These are phyloP conservation scores for Tetrapisispora taiwanensis DNA, from an alignment of 805 yeast genomes.

Conservation along the genomic window DNA sequence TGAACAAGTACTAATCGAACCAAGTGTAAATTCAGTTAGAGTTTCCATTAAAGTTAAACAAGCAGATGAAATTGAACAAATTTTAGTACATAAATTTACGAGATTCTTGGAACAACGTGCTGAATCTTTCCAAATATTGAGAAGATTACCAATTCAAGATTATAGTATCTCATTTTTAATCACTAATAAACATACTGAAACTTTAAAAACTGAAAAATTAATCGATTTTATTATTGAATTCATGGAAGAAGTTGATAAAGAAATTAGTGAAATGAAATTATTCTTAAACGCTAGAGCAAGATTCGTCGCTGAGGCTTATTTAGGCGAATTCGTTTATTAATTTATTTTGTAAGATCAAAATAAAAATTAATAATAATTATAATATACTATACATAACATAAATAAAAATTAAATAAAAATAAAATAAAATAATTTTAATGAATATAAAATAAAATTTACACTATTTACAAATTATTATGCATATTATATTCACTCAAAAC, in stretches of 20 bases:
- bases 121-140: constrained; percentile 81
- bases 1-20: constrained; percentile 86
- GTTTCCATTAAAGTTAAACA: constrained; percentile 89
- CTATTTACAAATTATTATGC: background rate
- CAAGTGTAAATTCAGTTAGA: constrained; percentile 86
- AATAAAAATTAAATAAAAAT: no score
- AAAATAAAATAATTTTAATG: background rate
- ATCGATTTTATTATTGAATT: constrained; percentile 96
- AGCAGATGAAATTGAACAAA: constrained; percentile 93
- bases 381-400: no score
- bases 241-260: constrained; percentile 98
- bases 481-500: background rate
- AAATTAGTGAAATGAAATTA: constrained; percentile 95
- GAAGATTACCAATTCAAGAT: constrained; percentile 84
- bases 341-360: background rate
- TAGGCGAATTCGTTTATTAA: constrained; percentile 70
- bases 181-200: constrained; percentile 90
- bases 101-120: constrained; percentile 92
- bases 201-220: constrained; percentile 87
- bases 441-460: background rate
- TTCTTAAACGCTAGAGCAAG: constrained; percentile 96
- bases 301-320: constrained; percentile 91
- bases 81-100: constrained; percentile 88
- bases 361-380: background rate
- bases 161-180: constrained; percentile 89